Evolutionary conservation across 371 early-diverging fungal genomes (phyloP).

Genomic region (Actinomortierella ambigua): DNA sequence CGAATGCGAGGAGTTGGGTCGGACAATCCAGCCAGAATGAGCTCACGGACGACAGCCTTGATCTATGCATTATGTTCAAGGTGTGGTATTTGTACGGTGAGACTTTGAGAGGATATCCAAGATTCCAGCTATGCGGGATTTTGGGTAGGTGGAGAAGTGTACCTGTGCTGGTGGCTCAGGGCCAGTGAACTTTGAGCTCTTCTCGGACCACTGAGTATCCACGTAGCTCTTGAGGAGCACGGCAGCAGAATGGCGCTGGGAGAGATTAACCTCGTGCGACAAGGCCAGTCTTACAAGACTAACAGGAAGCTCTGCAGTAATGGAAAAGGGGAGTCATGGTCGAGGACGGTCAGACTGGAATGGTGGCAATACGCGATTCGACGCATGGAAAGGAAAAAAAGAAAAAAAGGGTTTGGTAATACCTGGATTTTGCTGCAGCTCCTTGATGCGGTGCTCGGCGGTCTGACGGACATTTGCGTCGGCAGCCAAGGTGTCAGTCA

Average conservation of each 20-base stretch:
- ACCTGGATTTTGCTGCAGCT: conserved; percentile 68
- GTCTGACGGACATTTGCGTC: conserved; percentile 68
- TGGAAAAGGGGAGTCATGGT: neutral
- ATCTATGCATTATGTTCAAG: conserved; percentile 19
- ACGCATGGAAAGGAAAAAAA: neutral
- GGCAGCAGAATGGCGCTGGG: conserved; percentile 83
- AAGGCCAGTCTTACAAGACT: conserved; percentile 71
- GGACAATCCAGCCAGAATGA: conserved; percentile 40
- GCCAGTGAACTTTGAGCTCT: conserved; percentile 59
- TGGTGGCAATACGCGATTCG: neutral
- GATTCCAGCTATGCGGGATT: no score
- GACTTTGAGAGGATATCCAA: neutral
- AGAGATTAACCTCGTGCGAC: conserved; percentile 62
- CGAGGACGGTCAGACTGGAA: neutral
- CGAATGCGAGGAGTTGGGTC: conserved; percentile 46
- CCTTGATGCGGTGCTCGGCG: conserved; percentile 75
- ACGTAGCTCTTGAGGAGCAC: conserved; percentile 79
- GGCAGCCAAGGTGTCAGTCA: conserved; percentile 69
- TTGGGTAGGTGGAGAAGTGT: conserved; percentile 24
- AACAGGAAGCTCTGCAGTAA: conserved; percentile 59
- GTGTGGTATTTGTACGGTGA: neutral
- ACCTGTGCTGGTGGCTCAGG: conserved; percentile 41
- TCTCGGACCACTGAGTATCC: conserved; percentile 78
- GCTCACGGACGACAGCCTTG: conserved; percentile 42
- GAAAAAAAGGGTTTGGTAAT: conserved; percentile 4